These are phyloP conservation scores for Quercus gilva DNA, from an alignment of 306 rosid species.

Conservation along the genomic window DNA sequence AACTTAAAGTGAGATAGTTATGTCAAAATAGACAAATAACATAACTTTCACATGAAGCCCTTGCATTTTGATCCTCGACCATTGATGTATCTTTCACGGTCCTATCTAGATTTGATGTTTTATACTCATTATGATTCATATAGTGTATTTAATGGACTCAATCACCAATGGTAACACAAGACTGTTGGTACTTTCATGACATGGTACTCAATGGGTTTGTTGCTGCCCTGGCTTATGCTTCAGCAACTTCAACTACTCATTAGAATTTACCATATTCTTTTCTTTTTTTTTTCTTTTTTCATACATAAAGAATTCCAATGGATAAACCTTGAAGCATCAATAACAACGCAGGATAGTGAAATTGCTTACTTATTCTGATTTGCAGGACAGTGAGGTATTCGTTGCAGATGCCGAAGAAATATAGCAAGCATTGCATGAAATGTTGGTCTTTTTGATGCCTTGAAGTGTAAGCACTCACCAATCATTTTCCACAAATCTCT, in stretches of 20 bases:
- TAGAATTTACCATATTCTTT: not conserved
- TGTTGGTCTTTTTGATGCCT: conserved; percentile 83
- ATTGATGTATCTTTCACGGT: not conserved
- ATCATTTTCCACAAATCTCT: conserved; percentile 98
- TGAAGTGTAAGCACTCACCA: conserved; percentile 96
- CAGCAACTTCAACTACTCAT: not conserved
- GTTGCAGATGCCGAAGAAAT: conserved; percentile 92
- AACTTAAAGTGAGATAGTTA: not conserved
- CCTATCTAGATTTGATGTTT: too few relatives aligned
- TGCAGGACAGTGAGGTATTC: conserved; percentile 88
- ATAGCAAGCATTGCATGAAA: conserved; percentile 81
- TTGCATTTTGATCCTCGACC: not conserved
- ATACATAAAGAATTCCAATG: not conserved
- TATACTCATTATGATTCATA: not conserved
- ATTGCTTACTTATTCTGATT: conserved; percentile 88
- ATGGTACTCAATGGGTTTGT: not conserved
- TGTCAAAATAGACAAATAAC: not conserved
- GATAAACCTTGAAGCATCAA: not conserved
- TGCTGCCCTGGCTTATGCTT: not conserved
- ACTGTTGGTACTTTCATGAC: not conserved
- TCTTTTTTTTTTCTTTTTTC: not conserved
- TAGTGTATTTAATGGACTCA: not conserved
- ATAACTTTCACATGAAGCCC: not conserved
- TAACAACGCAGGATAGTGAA: not conserved
- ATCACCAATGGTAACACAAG: not conserved